Base-by-base conservation (phyloP, 306 rosid genomes). In the Vicia sativa region DNA sequence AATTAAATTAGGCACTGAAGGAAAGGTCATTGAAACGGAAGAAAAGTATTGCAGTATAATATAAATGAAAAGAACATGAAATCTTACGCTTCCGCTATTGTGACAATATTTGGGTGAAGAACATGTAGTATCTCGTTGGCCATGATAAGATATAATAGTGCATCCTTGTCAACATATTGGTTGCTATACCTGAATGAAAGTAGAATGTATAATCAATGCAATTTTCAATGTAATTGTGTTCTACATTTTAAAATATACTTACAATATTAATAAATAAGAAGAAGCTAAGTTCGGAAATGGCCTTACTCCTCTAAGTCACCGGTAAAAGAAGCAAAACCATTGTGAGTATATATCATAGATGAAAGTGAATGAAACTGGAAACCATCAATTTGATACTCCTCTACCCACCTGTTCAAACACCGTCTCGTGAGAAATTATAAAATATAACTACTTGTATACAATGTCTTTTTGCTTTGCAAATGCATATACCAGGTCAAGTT, bases 221-320 rank as follows among this genome's bases (percentile, higher is more conserved):
- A 26, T 41, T 65, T 70, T 34, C 45, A 53, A 70, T 31, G 34
- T 38, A 52, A 49, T 65, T 5, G 23, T 16, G 63, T 14, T 68
- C 31, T 15, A 15, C 7, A 62, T 31, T 59, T 49, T 54, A 21
- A 49, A 58, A 46, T 11, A 8, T 14, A 60, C n/a, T 14, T 26
- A 16, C 21, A 14, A 61, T 52, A 61, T 15, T 13, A 46, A 70
- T n/a, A 25, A 28, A 50, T 43, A 72, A 29, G 48, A 63, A 39
- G 72, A 45, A 43, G 50, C 7, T 12, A 78, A 65, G 41, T 71
- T 75, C 29, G 44, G 70, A 74, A 60, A 71, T 72, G 65, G 83
- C 68, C 96, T 77, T 92, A 90, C 98, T 93, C 97, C 65, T 93
- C 98, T 86, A 93, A 65, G 78, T 93, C 93, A 28, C 98, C 98